phyloP scores from a whole-genome alignment of 1,284 basidiomycete species.

The Erythrobasidium hasegawianum region DNA sequence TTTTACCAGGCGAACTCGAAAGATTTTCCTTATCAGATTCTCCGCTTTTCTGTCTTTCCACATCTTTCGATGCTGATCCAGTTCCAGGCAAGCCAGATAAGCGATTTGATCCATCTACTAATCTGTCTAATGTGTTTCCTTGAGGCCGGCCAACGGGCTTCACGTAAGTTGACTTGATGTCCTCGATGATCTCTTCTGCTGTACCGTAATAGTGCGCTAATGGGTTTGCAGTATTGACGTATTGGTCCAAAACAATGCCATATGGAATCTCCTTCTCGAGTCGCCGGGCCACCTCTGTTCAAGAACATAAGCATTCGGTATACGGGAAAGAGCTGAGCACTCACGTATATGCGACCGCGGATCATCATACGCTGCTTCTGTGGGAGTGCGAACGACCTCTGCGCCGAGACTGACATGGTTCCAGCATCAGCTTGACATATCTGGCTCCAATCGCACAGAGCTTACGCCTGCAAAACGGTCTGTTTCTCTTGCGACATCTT shows the following conservation, averaged over 20 bases:
- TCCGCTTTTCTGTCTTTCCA: not conserved
- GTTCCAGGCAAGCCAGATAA: not conserved
- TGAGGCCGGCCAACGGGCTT: constrained; percentile 50
- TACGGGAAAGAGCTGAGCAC: too few relatives aligned
- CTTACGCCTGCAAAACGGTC: constrained; percentile 70
- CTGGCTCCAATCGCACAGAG: too few relatives aligned
- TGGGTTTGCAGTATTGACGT: constrained; percentile 68
- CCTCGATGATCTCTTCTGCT: constrained; percentile 76
- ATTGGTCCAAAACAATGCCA: constrained; percentile 85
- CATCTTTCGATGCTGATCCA: not conserved
- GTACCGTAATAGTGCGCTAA: constrained; percentile 82
- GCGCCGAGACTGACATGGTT: constrained; percentile 59
- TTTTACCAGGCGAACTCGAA: not conserved
- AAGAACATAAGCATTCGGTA: too few relatives aligned
- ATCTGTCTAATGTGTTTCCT: constrained; percentile 13
- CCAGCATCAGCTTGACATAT: too few relatives aligned
- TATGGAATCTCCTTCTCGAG: constrained; percentile 74
- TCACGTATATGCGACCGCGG: constrained; percentile 79
- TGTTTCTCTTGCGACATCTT: constrained; percentile 98
- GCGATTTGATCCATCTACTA: not conserved
- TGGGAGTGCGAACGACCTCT: constrained; percentile 89
- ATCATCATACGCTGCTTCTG: constrained; percentile 75
- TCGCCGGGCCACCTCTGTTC: constrained; percentile 72
- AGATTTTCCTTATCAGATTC: not conserved
- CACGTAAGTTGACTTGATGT: constrained; percentile 43